Evolutionary conservation across 2,329 filamentous ascomycete genomes (phyloP), one percentile per base, ranked within the genome.

Genomic region (Stromatinia cepivora): DNA sequence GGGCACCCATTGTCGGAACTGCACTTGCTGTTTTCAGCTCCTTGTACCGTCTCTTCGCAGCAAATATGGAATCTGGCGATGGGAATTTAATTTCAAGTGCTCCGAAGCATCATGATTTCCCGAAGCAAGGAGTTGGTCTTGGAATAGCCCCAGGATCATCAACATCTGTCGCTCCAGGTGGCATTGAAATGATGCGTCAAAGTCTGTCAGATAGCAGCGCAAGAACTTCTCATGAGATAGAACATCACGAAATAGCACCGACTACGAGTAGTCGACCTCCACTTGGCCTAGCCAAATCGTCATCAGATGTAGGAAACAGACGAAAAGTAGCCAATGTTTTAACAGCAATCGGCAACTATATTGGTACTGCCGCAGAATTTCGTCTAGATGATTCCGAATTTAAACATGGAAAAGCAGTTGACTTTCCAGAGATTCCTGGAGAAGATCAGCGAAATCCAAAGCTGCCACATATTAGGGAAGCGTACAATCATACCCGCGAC

Each of bases 1-100:
- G 87, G 87, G 83, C 82, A 20, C 86, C 86, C 0, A 84, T 89
- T 11, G 84, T 85, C 31, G 88, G 85, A 56, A 88, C 87, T 2
- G 82, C 78, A 0, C 79, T 91, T 20, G 87, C 87, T 3, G 81
- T 84, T 1, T 65, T 88, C 0, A 87, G 88, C 0, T 90, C 88
- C 0, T 73, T 90, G 0, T 88, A 87, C 66, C 75, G 89, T 13
- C 77, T 85, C 6, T 73, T 87, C 3, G 69, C 72, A 52, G 56
- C 54, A 36, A 70, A 74, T 64, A 48, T 67, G 31, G 70, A 72
- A 15, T 36, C 45, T 25, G 36, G 28, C n/a, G 69, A 69, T 31
- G 69, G 70, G 34, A 69, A 66, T 25, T 28, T 31, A 15, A 64
- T 50, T 11, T 15, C 46, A 56, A 46, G 39, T 52, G 31, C 20